These are phyloP conservation scores for Takashimella koratensis DNA, from an alignment of 1,284 basidiomycete genomes.

Conservation along the genomic window DNA sequence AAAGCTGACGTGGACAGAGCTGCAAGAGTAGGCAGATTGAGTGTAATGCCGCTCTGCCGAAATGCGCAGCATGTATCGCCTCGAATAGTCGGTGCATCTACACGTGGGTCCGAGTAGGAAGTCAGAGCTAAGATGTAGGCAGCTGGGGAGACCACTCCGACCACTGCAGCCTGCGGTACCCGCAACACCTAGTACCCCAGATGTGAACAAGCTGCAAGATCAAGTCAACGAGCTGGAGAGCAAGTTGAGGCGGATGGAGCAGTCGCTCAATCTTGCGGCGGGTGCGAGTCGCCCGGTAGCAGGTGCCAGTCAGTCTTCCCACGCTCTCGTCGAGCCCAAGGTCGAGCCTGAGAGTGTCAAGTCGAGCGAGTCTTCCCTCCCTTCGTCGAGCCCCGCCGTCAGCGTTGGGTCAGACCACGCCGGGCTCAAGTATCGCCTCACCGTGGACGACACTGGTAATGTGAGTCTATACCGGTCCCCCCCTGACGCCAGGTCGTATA, in stretches of 20 bases:
- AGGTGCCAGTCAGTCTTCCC: neutral
- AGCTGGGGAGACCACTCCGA: neutral
- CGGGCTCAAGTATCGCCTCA: constrained; percentile 9
- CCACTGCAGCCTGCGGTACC: neutral
- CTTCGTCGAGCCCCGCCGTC: neutral
- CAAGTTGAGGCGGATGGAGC: neutral
- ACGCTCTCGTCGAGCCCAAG: neutral
- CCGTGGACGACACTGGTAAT: constrained; percentile 8
- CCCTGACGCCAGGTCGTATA: constrained; percentile 8
- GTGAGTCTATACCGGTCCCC: neutral
- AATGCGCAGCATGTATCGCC: neutral
- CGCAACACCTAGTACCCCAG: neutral
- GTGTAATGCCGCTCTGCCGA: neutral
- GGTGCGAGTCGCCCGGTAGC: neutral
- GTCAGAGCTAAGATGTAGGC: neutral
- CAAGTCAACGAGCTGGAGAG: no score
- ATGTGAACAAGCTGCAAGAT: neutral
- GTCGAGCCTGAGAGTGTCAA: neutral
- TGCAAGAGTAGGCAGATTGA: neutral
- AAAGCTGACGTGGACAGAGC: neutral
- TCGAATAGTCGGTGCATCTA: neutral
- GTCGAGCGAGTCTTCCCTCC: neutral
- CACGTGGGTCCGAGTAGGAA: neutral
- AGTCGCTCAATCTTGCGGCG: neutral
- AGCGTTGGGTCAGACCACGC: no score